Evolutionary conservation across 495 filamentous ascomycete species (phyloP).

Genomic region (Tuber calosporum): DNA sequence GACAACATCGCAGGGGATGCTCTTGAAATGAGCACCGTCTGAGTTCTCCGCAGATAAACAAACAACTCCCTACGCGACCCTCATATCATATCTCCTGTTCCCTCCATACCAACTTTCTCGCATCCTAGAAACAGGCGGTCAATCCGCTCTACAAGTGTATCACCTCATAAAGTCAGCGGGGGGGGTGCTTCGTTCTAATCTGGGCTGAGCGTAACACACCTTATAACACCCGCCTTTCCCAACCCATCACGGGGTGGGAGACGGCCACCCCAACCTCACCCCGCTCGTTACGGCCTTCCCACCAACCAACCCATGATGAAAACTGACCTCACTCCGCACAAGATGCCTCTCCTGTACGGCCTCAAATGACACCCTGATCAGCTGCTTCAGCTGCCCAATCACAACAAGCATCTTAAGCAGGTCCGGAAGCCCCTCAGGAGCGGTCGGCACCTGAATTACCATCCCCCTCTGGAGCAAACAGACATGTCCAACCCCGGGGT

Average conservation of each 20-base stretch:
- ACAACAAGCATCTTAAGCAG: conserved; percentile 17
- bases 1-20: too few relatives aligned
- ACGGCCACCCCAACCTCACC: neutral
- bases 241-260: neutral
- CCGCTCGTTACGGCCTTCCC: neutral
- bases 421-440: neutral
- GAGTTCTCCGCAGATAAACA: too few relatives aligned
- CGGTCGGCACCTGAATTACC: conserved; percentile 19
- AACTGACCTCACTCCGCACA: neutral
- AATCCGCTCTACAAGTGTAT: neutral
- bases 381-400: conserved; percentile 24
- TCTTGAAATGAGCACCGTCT: too few relatives aligned
- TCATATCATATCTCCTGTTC: too few relatives aligned
- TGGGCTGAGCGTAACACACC: neutral
- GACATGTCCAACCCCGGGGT: conserved; percentile 8
- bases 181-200: neutral
- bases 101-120: too few relatives aligned
- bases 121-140: too few relatives aligned
- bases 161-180: neutral
- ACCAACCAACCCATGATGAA: neutral
- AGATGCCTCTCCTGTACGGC: conserved; percentile 15
- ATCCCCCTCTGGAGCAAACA: conserved; percentile 20
- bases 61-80: too few relatives aligned
- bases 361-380: conserved; percentile 17
- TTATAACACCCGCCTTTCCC: conserved; percentile 7